Percentiles rank a stretch among this genome's conserved stretches.
These are phyloP conservation scores for Fusarium heterosporum DNA, from an alignment of 2,329 filamentous ascomycete genomes.

Conservation along the genomic window DNA sequence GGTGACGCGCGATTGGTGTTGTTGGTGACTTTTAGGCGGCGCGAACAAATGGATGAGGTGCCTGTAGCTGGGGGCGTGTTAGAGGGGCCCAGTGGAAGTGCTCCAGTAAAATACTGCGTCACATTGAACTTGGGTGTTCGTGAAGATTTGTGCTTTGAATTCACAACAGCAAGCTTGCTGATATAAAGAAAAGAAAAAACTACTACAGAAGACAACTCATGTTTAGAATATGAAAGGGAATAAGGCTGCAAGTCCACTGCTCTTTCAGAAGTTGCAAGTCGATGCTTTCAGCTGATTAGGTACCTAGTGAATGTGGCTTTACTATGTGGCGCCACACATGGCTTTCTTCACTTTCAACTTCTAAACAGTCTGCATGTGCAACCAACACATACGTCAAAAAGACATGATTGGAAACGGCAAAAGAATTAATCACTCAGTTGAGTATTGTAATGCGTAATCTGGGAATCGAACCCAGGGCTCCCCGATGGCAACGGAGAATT, in stretches of 20 bases:
- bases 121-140: slow-evolving; percentile 11
- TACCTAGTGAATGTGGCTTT: not conserved
- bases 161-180: not conserved
- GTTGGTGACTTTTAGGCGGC: slow-evolving; percentile 30
- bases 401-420: not conserved
- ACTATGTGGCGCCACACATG: slow-evolving; percentile 2
- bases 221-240: no score
- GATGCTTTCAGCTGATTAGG: not conserved
- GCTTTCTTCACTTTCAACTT: not conserved
- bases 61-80: slow-evolving; percentile 36
- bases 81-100: slow-evolving; percentile 16
- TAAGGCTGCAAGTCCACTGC: no score
- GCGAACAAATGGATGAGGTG: slow-evolving; percentile 29
- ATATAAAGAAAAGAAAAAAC: no score
- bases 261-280: not conserved
- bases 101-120: slow-evolving; percentile 18
- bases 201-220: no score
- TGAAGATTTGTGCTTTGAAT: not conserved
- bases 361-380: not conserved
- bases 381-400: not conserved
- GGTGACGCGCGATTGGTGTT: slow-evolving; percentile 41
- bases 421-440: no score
- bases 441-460: not conserved
- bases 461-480: no score
- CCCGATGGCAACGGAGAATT: no score